These are phyloP conservation scores for Penicillium turbatum DNA, from an alignment of 495 filamentous ascomycete genomes.

Conservation along the genomic window DNA sequence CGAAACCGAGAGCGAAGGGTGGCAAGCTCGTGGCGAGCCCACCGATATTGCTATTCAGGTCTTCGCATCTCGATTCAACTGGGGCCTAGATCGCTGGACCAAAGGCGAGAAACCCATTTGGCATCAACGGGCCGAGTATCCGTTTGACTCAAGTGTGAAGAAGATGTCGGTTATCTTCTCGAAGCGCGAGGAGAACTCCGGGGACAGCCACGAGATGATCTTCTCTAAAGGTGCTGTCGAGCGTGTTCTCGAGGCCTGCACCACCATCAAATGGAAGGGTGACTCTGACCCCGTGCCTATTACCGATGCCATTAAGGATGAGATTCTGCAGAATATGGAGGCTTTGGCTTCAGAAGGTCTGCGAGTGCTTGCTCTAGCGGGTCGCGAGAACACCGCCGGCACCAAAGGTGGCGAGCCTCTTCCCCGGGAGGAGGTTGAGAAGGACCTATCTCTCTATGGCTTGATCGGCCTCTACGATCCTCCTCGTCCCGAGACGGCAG, in stretches of 20 bases:
- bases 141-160: constrained; percentile 67
- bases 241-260: constrained; percentile 68
- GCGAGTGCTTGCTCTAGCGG: constrained; percentile 60
- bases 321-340: constrained; percentile 62
- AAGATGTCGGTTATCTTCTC: constrained; percentile 63
- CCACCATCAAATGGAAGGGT: constrained; percentile 41
- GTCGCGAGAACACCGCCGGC: constrained; percentile 34
- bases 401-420: constrained; percentile 35
- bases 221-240: constrained; percentile 84
- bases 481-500: constrained; percentile 51
- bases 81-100: constrained; percentile 50
- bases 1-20: constrained; percentile 42
- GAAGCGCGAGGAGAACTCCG: constrained; percentile 22
- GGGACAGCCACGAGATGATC: constrained; percentile 36
- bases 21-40: constrained; percentile 62
- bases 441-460: constrained; percentile 57
- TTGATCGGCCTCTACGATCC: constrained; percentile 72
- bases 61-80: constrained; percentile 59
- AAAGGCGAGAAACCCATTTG: constrained; percentile 50
- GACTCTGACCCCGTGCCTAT: constrained; percentile 36
- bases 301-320: constrained; percentile 37
- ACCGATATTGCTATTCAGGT: constrained; percentile 71
- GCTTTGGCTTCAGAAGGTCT: constrained; percentile 59
- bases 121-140: constrained; percentile 56
- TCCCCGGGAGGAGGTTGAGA: constrained; percentile 56